Evolutionary conservation across 2,329 filamentous ascomycete species (phyloP).

Genomic region (Verticillium zaregamsianum): DNA sequence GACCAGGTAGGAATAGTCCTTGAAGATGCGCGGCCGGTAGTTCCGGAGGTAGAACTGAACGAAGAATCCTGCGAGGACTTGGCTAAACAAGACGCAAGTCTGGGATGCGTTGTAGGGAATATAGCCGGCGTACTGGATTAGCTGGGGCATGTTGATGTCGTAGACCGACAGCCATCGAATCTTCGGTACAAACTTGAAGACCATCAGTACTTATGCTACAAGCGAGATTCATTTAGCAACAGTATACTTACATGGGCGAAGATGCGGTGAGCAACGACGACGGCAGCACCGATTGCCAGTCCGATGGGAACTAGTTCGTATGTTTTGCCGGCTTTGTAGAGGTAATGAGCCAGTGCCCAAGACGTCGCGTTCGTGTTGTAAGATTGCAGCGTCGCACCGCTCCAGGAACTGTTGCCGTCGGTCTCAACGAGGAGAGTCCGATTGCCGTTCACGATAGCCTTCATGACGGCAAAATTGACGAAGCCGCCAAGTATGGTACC

Average conservation of each 20-base stretch:
- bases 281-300: constrained; percentile 39
- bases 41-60: constrained; percentile 49
- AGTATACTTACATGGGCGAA: constrained; percentile 31
- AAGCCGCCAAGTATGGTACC: constrained; percentile 50
- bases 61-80: constrained; percentile 40
- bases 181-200: constrained; percentile 38
- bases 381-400: constrained; percentile 44
- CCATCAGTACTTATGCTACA: not conserved
- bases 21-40: constrained; percentile 46
- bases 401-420: constrained; percentile 48
- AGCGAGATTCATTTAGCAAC: not conserved
- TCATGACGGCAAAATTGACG: constrained; percentile 54
- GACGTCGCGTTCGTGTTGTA: constrained; percentile 43
- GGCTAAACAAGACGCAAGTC: constrained; percentile 49
- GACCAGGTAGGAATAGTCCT: constrained; percentile 49
- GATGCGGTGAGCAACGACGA: constrained; percentile 40
- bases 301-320: constrained; percentile 48
- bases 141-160: constrained; percentile 48
- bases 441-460: constrained; percentile 44
- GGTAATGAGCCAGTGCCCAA: constrained; percentile 48
- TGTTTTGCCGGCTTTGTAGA: constrained; percentile 40
- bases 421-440: constrained; percentile 39
- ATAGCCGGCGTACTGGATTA: constrained; percentile 50
- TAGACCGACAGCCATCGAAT: constrained; percentile 33
- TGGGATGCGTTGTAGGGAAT: constrained; percentile 52